Conservation (phyloP, 495 filamentous ascomycete genomes). For the Bathelium albidoporum region DNA sequence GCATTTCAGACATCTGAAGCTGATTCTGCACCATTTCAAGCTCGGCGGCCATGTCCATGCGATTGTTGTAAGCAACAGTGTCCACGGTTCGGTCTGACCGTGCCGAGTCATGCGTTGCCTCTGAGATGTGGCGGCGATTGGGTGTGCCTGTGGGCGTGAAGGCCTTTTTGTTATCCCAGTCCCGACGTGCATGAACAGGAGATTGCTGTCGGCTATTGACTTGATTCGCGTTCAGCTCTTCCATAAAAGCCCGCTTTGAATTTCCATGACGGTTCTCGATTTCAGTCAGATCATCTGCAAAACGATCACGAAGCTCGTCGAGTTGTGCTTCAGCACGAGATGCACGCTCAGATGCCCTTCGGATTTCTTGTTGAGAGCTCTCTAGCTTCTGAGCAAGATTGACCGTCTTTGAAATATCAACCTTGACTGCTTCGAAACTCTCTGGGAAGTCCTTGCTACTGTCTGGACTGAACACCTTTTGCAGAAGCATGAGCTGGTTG, state of each 20-base stretch:
- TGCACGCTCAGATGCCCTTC: constrained; percentile 75
- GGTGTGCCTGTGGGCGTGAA: constrained; percentile 42
- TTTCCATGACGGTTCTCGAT: constrained; percentile 62
- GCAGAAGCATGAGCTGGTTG: constrained; percentile 65
- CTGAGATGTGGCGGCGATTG: constrained; percentile 65
- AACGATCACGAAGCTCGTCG: constrained; percentile 60
- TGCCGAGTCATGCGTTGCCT: constrained; percentile 65
- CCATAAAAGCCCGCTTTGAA: constrained; percentile 61
- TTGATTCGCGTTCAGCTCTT: constrained; percentile 83
- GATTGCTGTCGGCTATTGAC: constrained; percentile 59
- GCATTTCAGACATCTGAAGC: constrained; percentile 90
- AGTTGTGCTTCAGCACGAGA: constrained; percentile 75
- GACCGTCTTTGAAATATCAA: constrained; percentile 50
- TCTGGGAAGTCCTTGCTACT: constrained; percentile 42
- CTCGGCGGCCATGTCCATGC: constrained; percentile 84
- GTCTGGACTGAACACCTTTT: constrained; percentile 81
- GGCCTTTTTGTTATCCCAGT: constrained; percentile 56
- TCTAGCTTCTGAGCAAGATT: constrained; percentile 85
- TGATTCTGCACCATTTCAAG: constrained; percentile 90
- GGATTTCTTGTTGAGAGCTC: constrained; percentile 72
- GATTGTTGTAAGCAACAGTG: constrained; percentile 75
- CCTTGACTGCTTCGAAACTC: constrained; percentile 50
- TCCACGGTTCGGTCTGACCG: constrained; percentile 86
- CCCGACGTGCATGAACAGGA: constrained; percentile 63
- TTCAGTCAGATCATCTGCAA: constrained; percentile 63